Base-by-base conservation (phyloP, 805 yeast species). In the Jamesozyma piceae region DNA sequence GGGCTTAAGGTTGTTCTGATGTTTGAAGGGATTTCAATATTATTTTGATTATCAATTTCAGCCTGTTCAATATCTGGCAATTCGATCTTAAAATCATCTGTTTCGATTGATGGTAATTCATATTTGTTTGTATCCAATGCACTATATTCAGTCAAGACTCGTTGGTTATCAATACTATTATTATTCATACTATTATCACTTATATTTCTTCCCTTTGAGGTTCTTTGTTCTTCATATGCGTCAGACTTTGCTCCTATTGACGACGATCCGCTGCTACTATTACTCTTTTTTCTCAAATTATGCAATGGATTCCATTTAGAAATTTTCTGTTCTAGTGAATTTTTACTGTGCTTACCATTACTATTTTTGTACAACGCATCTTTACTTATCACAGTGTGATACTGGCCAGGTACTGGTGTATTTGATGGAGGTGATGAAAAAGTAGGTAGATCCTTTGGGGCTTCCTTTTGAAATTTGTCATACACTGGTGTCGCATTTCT, bases 221-320 rank as follows among this genome's bases (percentile, higher is more conserved):
- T 8, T 10, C 32, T 14, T 30, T 36, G 22, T 24, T 26, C 31
- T 19, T 34, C 28, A 21, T 10, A 20, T 13, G 37, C 10, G 5
- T 41, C 35, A 35, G 27, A 19, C 11, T 29, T n/a, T 17, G 27
- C 28, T 5, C n/a, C 19, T 29, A 29, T 21, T 19, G 26, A 27
- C 17, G 40, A 30, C 14, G 44, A 41, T 8, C 32, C 43, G 37
- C 32, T 43, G 24, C 52, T 49, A 20, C 53, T 45, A 31, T 46
- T 48, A 29, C 57, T 50, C 35, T 53, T 57, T 42, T 58, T 60
- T 31, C 54, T 49, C 13, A 53, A 45, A 24, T 58, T 55, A 37
- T 50, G 46, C 17, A 58, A 35, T 5, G 61, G 60, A 38, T 58
- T 58, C 63, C 62, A 58, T 42, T 56, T 57, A 1, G 62, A 52